A percentile compares a stretch with the other conserved stretches of the same genome.
Evolutionary conservation across 2,329 filamentous ascomycete genomes (phyloP).

Genomic region (Penicillium sp.): DNA sequence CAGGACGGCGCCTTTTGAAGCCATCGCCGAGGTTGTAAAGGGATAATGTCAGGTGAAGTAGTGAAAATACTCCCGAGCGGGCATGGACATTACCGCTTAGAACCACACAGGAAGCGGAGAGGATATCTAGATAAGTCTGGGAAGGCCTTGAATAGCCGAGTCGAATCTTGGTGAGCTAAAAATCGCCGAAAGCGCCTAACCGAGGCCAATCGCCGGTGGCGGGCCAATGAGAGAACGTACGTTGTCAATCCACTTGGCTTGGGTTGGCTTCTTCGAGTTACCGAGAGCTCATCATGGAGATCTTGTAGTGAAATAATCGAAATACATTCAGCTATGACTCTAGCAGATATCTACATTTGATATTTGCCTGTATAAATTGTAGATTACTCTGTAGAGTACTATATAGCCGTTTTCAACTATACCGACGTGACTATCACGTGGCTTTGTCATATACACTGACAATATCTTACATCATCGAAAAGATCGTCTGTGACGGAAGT

Average conservation of each 20-base stretch:
- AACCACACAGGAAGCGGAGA: background rate
- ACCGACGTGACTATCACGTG: background rate
- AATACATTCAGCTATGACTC: background rate
- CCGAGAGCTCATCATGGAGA: conserved; percentile 3
- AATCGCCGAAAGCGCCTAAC: conserved; percentile 26
- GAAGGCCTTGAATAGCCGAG: conserved; percentile 26
- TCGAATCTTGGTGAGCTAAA: conserved; percentile 12
- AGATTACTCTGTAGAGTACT: background rate
- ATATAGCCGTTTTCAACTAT: background rate
- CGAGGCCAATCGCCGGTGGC: conserved; percentile 12
- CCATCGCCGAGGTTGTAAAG: conserved; percentile 29
- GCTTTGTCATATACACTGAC: background rate
- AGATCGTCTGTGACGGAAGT: background rate
- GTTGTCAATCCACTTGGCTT: background rate
- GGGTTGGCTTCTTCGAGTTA: conserved; percentile 2
- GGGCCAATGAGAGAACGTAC: conserved; percentile 24
- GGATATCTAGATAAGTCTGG: background rate
- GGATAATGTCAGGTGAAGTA: background rate
- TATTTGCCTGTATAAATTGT: background rate
- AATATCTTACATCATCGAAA: conserved; percentile 11
- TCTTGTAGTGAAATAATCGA: background rate
- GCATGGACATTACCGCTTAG: conserved; percentile 15
- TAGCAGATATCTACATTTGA: background rate
- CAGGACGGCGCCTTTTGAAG: conserved; percentile 39
- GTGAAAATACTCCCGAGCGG: conserved; percentile 6